Conservation (phyloP, 805 yeast species). For the Wickerhamiella sergipiensis region DNA sequence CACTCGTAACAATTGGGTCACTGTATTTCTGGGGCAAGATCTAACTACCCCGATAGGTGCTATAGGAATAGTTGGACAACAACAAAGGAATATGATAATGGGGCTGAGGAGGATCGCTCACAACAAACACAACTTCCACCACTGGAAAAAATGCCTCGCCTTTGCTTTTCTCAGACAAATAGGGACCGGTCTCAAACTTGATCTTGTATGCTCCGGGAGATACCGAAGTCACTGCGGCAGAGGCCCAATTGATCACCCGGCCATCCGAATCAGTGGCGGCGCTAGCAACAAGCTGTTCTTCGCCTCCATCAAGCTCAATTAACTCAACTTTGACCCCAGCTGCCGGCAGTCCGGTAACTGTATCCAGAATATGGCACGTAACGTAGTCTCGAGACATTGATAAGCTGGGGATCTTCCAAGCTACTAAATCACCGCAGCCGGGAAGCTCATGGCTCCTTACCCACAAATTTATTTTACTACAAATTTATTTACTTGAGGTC, state of each 20-base stretch:
- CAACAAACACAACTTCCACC: slow-evolving; percentile 64
- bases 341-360: slow-evolving; percentile 76
- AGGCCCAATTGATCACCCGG: slow-evolving; percentile 54
- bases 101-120: slow-evolving; percentile 50
- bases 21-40: not conserved
- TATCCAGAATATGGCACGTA: slow-evolving; percentile 83
- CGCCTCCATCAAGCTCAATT: slow-evolving; percentile 15
- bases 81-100: slow-evolving; percentile 87
- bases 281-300: slow-evolving; percentile 38
- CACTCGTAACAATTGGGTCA: not conserved
- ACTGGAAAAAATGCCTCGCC: slow-evolving; percentile 55
- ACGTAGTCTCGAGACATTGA: slow-evolving; percentile 35
- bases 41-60: slow-evolving; percentile 79
- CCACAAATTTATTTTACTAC: not conserved
- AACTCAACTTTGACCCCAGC: slow-evolving; percentile 50
- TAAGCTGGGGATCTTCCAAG: too few species aligned
- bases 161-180: slow-evolving; percentile 29
- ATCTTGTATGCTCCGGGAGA: slow-evolving; percentile 60
- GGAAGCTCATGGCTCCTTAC: not conserved
- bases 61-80: slow-evolving; percentile 72
- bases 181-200: slow-evolving; percentile 60
- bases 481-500: not conserved
- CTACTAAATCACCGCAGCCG: too few species aligned
- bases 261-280: slow-evolving; percentile 73
- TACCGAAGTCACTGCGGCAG: slow-evolving; percentile 20